These are phyloP conservation scores for Magnaporthiopsis poae DNA, from an alignment of 2,329 filamentous ascomycete genomes.

Conservation along the genomic window DNA sequence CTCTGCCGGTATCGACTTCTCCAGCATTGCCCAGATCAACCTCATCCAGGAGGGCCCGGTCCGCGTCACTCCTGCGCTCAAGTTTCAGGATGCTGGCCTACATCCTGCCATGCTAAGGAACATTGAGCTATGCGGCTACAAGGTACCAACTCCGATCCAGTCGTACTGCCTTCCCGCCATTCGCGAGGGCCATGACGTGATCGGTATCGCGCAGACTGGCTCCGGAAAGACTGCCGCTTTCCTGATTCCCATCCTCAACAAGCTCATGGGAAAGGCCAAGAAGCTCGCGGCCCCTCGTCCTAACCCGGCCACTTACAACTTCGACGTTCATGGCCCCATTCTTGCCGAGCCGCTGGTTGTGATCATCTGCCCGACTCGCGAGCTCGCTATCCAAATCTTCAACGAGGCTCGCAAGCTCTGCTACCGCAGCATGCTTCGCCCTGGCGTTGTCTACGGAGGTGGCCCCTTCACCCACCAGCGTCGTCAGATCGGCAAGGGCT, in stretches of 20 bases:
- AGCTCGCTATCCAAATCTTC: slow-evolving; percentile 89
- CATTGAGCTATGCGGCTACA: slow-evolving; percentile 61
- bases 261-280: slow-evolving; percentile 91
- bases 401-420: slow-evolving; percentile 86
- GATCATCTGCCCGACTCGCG: slow-evolving; percentile 75
- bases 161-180: slow-evolving; percentile 75
- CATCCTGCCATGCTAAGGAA: slow-evolving; percentile 79
- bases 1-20: slow-evolving; percentile 50
- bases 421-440: slow-evolving; percentile 89
- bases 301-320: slow-evolving; percentile 46
- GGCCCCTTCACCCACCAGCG: slow-evolving; percentile 61
- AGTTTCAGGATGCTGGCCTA: slow-evolving; percentile 67
- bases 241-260: slow-evolving; percentile 76
- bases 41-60: slow-evolving; percentile 47
- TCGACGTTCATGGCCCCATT: slow-evolving; percentile 36
- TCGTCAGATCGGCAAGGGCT: slow-evolving; percentile 67
- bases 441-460: slow-evolving; percentile 82
- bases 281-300: slow-evolving; percentile 73
- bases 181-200: slow-evolving; percentile 65
- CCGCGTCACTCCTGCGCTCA: slow-evolving; percentile 40
- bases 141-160: slow-evolving; percentile 74
- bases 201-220: slow-evolving; percentile 86
- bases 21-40: slow-evolving; percentile 45
- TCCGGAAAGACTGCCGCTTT: slow-evolving; percentile 96
- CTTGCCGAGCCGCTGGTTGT: slow-evolving; percentile 81